Evolutionary conservation across 805 yeast species (phyloP).

Genomic region (Yarrowia hollandica): DNA sequence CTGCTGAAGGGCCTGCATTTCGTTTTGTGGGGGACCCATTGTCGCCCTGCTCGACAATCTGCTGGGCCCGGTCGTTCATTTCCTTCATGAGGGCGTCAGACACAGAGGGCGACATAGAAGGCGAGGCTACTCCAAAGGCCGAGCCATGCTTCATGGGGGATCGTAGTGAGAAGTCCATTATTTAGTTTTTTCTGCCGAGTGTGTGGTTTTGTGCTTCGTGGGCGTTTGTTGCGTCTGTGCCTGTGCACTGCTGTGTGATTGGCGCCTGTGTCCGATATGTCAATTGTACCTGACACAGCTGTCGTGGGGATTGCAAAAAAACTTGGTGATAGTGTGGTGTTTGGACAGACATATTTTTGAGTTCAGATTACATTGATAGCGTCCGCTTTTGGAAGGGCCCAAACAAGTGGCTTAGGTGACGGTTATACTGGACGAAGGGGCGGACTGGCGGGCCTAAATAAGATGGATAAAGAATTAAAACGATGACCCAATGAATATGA

Average conservation of each 20-base stretch:
- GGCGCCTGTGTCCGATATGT: too few relatives aligned
- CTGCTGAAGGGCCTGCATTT: neutral
- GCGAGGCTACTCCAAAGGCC: conserved; percentile 9
- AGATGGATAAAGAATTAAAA: neutral
- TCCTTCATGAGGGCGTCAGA: conserved; percentile 14
- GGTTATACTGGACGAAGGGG: too few relatives aligned
- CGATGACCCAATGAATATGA: neutral
- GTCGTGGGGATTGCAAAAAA: neutral
- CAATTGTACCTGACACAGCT: neutral
- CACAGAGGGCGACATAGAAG: conserved; percentile 23
- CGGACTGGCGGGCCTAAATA: neutral
- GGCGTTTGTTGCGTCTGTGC: neutral
- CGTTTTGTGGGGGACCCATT: conserved; percentile 1
- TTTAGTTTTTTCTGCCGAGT: too few relatives aligned
- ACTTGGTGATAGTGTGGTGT: neutral
- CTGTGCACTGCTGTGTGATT: too few relatives aligned
- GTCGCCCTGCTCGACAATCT: conserved; percentile 2
- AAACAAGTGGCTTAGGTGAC: conserved; percentile 9
- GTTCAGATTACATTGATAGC: conserved; percentile 20
- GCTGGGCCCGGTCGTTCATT: conserved; percentile 18
- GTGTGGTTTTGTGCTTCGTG: neutral
- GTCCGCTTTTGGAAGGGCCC: conserved; percentile 15
- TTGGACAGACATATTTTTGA: neutral
- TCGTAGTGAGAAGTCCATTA: conserved; percentile 10
- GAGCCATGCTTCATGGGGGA: conserved; percentile 19